Percentiles rank a stretch among this genome's conserved stretches.
Conservation (phyloP, 257 asterid genomes). For the Forsythia suspensa region DNA sequence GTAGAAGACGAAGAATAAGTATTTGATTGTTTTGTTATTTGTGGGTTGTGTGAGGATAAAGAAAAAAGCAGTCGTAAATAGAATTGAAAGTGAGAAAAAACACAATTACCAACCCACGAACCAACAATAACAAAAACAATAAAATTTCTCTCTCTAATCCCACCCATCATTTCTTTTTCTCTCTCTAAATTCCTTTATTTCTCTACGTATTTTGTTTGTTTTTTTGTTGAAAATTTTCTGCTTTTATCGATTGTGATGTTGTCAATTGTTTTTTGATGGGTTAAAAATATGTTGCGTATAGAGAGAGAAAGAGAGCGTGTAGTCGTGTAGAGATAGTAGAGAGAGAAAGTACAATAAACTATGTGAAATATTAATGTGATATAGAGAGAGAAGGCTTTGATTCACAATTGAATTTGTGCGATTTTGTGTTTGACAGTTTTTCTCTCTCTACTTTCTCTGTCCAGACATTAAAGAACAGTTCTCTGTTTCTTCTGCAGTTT, state of each 20-base stretch:
- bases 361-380: slow-evolving; percentile 32
- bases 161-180: slow-evolving; percentile 38
- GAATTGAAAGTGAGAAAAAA: slow-evolving; percentile 32
- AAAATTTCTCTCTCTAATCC: slow-evolving; percentile 50
- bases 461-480: slow-evolving; percentile 15
- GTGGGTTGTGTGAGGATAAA: slow-evolving; percentile 43
- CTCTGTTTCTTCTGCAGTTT: slow-evolving; percentile 13
- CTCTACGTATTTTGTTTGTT: slow-evolving; percentile 18
- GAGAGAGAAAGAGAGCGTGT: neutral
- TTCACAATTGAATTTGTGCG: slow-evolving; percentile 44
- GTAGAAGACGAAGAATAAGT: slow-evolving; percentile 30
- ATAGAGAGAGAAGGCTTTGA: slow-evolving; percentile 44
- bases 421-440: slow-evolving; percentile 30
- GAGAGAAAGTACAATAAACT: slow-evolving; percentile 29
- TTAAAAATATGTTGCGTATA: neutral
- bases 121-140: slow-evolving; percentile 26
- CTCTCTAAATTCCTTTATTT: slow-evolving; percentile 25
- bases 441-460: slow-evolving; percentile 23
- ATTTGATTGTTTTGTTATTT: slow-evolving; percentile 32
- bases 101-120: slow-evolving; percentile 35
- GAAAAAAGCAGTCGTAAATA: slow-evolving; percentile 28
- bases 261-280: slow-evolving; percentile 12
- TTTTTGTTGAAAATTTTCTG: slow-evolving; percentile 25
- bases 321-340: neutral
- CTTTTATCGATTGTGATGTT: slow-evolving; percentile 43